Conservation (phyloP, 805 yeast species). For the Yarrowia yakushimensis region DNA sequence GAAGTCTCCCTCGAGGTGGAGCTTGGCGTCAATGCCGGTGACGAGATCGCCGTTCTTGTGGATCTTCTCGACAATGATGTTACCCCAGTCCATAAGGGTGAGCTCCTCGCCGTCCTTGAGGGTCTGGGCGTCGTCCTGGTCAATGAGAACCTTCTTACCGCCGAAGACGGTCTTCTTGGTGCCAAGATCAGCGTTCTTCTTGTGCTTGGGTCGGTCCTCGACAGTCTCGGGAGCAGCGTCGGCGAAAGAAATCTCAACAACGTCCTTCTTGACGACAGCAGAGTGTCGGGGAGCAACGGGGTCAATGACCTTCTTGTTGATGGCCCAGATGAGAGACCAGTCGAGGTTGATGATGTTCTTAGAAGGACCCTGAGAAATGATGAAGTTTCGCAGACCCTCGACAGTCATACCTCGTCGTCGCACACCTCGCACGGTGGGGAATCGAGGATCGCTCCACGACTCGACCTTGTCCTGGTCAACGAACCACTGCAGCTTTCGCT, state of each 20-base stretch:
- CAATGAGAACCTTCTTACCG: conserved; percentile 63
- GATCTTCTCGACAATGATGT: conserved; percentile 72
- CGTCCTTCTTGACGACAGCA: conserved; percentile 62
- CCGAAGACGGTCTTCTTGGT: conserved; percentile 65
- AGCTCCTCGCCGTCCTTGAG: conserved; percentile 82
- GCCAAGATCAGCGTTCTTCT: conserved; percentile 91
- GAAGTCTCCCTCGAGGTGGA: conserved; percentile 95
- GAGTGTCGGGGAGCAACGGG: conserved; percentile 96
- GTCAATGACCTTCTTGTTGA: conserved; percentile 94
- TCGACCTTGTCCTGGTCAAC: conserved; percentile 84
- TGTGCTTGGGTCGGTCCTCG: conserved; percentile 87
- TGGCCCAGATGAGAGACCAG: conserved; percentile 97
- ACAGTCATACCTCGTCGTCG: conserved; percentile 99
- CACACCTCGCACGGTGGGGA: conserved; percentile 99
- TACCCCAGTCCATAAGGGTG: conserved; percentile 99
- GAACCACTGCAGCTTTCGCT: conserved; percentile 98
- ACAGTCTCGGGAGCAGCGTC: conserved; percentile 56
- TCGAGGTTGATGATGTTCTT: conserved; percentile 94
- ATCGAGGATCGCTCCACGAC: conserved; percentile 99
- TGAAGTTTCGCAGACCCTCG: conserved; percentile 92
- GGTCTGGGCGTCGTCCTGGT: conserved; percentile 79
- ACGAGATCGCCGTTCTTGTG: conserved; percentile 54
- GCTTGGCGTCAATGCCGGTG: conserved; percentile 64
- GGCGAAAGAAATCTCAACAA: conserved; percentile 63
- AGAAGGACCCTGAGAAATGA: conserved; percentile 95